A percentile compares a stretch with the other conserved stretches of the same genome.
These are phyloP conservation scores for Pseudogymnoascus sp. DNA, from an alignment of 2,329 filamentous ascomycete genomes.

Conservation along the genomic window DNA sequence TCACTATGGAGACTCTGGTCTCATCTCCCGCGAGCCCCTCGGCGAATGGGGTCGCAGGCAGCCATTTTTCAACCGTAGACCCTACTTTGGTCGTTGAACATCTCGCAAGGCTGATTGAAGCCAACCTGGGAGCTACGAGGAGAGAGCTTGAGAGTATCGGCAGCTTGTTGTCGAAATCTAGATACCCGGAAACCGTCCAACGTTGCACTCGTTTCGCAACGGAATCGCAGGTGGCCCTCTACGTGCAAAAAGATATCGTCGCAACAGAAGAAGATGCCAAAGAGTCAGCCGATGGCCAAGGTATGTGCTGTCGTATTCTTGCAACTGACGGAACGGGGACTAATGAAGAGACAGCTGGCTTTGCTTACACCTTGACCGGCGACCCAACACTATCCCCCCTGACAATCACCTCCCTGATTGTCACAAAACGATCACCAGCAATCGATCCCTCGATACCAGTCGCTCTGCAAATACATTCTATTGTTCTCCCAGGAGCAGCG, in stretches of 20 bases:
- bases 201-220: constrained; percentile 83
- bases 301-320: constrained; percentile 28
- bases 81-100: constrained; percentile 65
- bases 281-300: constrained; percentile 27
- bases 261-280: constrained; percentile 26
- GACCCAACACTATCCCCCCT: constrained; percentile 73
- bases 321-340: constrained; percentile 23
- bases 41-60: constrained; percentile 23
- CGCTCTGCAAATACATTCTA: constrained; percentile 81
- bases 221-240: constrained; percentile 80
- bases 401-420: constrained; percentile 78
- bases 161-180: constrained; percentile 70
- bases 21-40: constrained; percentile 24
- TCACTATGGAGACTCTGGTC: constrained; percentile 29
- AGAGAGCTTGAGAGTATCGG: constrained; percentile 73
- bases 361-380: constrained; percentile 67
- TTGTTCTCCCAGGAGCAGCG: constrained; percentile 79
- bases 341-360: not conserved
- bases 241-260: constrained; percentile 75
- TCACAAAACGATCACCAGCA: constrained; percentile 82
- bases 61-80: constrained; percentile 51
- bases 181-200: constrained; percentile 71
- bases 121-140: constrained; percentile 66
- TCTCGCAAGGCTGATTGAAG: constrained; percentile 60
- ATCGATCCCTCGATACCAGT: constrained; percentile 79